A percentile compares a stretch with the other conserved stretches of the same genome.
phyloP scores from a whole-genome alignment of 208 protist genomes.

The Trypanosoma melophagium region DNA sequence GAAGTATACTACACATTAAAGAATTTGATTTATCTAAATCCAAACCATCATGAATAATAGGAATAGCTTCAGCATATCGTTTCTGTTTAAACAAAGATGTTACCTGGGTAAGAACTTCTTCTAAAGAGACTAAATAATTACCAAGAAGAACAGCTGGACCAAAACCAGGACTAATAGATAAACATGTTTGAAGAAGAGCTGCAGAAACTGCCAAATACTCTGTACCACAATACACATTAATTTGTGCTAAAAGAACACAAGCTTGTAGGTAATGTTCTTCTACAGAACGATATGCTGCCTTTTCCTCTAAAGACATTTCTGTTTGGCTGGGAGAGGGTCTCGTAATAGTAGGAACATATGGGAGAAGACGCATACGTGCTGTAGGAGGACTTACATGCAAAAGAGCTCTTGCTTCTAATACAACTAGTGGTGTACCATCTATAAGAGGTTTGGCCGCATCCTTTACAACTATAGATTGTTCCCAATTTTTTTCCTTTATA shows the following conservation, averaged over 20 bases:
- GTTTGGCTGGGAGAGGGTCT: constrained; percentile 23
- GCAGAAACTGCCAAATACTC: constrained; percentile 76
- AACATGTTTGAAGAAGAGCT: constrained; percentile 58
- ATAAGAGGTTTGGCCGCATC: constrained; percentile 29
- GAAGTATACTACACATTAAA: constrained; percentile 43
- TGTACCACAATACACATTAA: constrained; percentile 71
- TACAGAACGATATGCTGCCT: constrained; percentile 41
- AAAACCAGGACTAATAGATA: constrained; percentile 52
- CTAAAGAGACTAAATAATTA: constrained; percentile 62
- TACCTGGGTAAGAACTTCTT: constrained; percentile 47
- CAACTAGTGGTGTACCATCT: constrained; percentile 51
- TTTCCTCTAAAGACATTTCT: constrained; percentile 36
- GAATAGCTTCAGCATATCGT: constrained; percentile 36
- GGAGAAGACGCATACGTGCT: constrained; percentile 57
- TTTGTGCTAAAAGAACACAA: constrained; percentile 68
- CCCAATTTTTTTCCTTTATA: constrained; percentile 42
- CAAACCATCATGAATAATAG: constrained; percentile 46
- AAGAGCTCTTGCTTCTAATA: constrained; percentile 58
- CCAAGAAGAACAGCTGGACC: constrained; percentile 61
- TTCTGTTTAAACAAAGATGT: constrained; percentile 28
- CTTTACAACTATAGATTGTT: constrained; percentile 21
- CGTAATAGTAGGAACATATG: constrained; percentile 67
- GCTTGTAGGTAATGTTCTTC: constrained; percentile 67
- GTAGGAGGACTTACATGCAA: constrained; percentile 49
- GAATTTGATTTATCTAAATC: constrained; percentile 47